These are phyloP conservation scores for Cymodocea nodosa DNA, from an alignment of 116 monocot species.

Conservation along the genomic window DNA sequence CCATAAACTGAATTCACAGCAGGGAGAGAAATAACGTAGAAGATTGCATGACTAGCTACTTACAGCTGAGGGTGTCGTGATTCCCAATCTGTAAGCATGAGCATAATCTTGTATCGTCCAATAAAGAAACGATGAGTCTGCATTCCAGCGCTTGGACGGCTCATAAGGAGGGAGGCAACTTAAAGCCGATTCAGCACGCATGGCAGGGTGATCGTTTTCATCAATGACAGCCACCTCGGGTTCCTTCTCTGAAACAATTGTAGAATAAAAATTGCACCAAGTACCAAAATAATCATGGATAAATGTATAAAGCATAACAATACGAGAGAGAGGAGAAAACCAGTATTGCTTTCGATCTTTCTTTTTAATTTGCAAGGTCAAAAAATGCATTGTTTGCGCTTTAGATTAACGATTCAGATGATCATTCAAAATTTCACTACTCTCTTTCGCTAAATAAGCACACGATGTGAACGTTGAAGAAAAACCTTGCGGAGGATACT, in stretches of 20 bases:
- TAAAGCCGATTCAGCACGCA: constrained; percentile 28
- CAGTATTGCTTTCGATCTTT: not conserved
- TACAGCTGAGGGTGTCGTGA: constrained; percentile 77
- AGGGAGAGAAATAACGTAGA: not conserved
- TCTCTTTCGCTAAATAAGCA: not conserved
- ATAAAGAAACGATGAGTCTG: constrained; percentile 47
- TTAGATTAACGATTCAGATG: too few species aligned
- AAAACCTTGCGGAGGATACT: constrained; percentile 76
- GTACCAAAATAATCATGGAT: not conserved
- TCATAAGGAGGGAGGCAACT: constrained; percentile 53
- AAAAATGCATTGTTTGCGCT: too few species aligned
- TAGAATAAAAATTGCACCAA: not conserved
- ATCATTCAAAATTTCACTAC: not conserved
- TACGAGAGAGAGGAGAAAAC: not conserved
- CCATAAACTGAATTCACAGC: constrained; percentile 1
- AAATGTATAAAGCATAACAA: not conserved
- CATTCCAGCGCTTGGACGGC: constrained; percentile 20
- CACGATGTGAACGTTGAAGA: not conserved
- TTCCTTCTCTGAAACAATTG: constrained; percentile 46
- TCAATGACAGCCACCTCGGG: constrained; percentile 32
- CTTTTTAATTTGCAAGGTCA: too few species aligned
- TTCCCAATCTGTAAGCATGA: constrained; percentile 68
- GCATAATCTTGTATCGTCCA: constrained; percentile 96
- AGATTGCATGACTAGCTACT: constrained; percentile 11
- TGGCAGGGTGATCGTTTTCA: constrained; percentile 44